A percentile compares a stretch with the other conserved stretches of the same genome.
Evolutionary conservation across 805 yeast species (phyloP).

Genomic region (Ogataea wickerhamii): DNA sequence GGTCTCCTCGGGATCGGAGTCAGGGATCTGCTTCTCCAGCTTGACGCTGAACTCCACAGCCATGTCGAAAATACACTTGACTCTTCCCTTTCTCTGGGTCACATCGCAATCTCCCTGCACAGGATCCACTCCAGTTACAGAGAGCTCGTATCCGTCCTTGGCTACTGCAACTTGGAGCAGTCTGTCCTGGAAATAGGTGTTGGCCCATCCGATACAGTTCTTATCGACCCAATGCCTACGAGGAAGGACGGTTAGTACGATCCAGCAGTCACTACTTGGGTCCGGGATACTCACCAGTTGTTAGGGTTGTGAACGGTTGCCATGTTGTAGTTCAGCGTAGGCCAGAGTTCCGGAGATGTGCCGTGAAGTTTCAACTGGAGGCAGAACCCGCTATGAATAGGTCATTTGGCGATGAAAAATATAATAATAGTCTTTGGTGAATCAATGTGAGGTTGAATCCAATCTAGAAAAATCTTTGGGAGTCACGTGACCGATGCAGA

Average conservation of each 20-base stretch:
- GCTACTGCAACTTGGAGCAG: slow-evolving; percentile 45
- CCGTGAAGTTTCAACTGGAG: slow-evolving; percentile 1
- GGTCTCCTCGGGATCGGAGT: slow-evolving; percentile 27
- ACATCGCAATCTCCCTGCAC: slow-evolving; percentile 77
- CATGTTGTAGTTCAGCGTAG: slow-evolving; percentile 40
- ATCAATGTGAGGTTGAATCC: no score
- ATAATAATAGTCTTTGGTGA: no score
- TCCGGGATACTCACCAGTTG: slow-evolving; percentile 52
- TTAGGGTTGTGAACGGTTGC: slow-evolving; percentile 89
- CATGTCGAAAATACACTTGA: slow-evolving; percentile 71
- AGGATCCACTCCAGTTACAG: slow-evolving; percentile 36
- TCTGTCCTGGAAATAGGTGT: slow-evolving; percentile 62
- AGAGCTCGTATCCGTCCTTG: slow-evolving; percentile 33
- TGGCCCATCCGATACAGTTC: slow-evolving; percentile 91
- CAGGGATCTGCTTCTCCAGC: slow-evolving; percentile 29
- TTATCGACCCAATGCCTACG: slow-evolving; percentile 96
- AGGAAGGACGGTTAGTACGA: no score
- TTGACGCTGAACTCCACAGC: slow-evolving; percentile 45
- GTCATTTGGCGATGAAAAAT: no score
- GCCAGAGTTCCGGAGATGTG: not conserved
- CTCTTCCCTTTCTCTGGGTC: slow-evolving; percentile 79
- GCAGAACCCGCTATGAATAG: no score
- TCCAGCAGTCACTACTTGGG: not conserved
- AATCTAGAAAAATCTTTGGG: slow-evolving; percentile 22
- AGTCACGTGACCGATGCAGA: slow-evolving; percentile 2